phyloP scores from a whole-genome alignment of 129 eudicot species.

The Kitagawia praeruptora region DNA sequence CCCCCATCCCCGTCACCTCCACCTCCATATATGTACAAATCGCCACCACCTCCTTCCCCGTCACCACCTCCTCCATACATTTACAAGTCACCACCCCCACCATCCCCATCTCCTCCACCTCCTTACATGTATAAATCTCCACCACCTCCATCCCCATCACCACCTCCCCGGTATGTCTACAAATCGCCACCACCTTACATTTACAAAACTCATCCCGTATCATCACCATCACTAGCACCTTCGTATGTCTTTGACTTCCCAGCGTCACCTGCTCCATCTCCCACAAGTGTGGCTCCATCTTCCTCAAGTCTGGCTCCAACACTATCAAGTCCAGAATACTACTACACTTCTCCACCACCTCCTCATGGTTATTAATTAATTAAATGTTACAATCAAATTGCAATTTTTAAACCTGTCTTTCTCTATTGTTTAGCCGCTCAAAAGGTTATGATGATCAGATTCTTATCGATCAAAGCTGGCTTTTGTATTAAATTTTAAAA shows the following conservation, averaged over 20 bases:
- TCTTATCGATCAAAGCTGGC: too few relatives aligned
- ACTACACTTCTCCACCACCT: slow-evolving; percentile 4
- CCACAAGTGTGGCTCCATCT: not conserved
- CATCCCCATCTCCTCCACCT: not conserved
- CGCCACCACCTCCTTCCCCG: not conserved
- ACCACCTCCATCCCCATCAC: not conserved
- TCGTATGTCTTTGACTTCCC: not conserved
- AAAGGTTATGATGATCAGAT: not conserved
- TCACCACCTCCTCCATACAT: not conserved
- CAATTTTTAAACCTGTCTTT: not conserved
- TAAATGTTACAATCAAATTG: not conserved
- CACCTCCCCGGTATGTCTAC: not conserved
- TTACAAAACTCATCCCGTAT: not conserved
- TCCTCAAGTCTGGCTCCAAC: not conserved
- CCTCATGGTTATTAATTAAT: not conserved
- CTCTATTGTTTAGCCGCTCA: not conserved
- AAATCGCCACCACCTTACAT: not conserved
- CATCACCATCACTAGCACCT: not conserved
- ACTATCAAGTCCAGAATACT: slow-evolving; percentile 1
- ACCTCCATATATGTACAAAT: too few relatives aligned
- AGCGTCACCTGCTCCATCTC: not conserved
- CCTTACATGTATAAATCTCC: not conserved
- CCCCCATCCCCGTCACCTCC: not conserved
- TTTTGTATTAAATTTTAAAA: too few relatives aligned
- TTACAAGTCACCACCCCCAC: not conserved